Percentiles rank a stretch among this genome's conserved stretches.
Evolutionary conservation across 2,329 filamentous ascomycete genomes (phyloP).

Genomic region (Ophiognomonia clavigignenti-juglandacearum): DNA sequence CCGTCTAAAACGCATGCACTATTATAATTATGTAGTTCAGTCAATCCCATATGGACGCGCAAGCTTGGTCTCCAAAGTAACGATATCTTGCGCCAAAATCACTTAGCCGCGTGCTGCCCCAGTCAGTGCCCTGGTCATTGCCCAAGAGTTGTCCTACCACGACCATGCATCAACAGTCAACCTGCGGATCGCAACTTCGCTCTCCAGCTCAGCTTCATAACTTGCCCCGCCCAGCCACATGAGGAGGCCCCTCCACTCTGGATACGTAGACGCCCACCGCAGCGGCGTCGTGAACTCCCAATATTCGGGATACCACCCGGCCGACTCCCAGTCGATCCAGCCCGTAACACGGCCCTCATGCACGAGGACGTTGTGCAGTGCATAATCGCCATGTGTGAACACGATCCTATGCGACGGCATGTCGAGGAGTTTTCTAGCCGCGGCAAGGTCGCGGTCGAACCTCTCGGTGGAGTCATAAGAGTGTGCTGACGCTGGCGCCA

Average conservation of each 20-base stretch:
- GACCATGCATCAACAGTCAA: neutral
- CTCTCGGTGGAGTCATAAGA: neutral
- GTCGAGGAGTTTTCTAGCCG: neutral
- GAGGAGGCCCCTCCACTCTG: neutral
- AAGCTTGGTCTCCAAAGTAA: too few species aligned
- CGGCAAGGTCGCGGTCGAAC: neutral
- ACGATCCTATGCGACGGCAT: neutral
- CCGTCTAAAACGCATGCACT: too few species aligned
- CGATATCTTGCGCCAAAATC: too few species aligned
- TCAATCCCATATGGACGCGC: too few species aligned
- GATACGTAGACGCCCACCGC: neutral
- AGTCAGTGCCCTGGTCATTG: too few species aligned
- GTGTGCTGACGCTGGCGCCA: neutral
- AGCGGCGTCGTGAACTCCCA: constrained; percentile 24
- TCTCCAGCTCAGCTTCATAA: neutral
- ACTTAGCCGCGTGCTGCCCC: too few species aligned
- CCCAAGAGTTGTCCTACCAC: too few species aligned
- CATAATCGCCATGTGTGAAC: constrained; percentile 25
- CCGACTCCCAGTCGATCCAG: constrained; percentile 28
- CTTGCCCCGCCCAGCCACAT: neutral
- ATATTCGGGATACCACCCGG: constrained; percentile 31
- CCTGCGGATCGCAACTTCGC: neutral
- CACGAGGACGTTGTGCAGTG: constrained; percentile 25
- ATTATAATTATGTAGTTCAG: too few species aligned
- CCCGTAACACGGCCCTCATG: constrained; percentile 21